Evolutionary conservation across 2,329 filamentous ascomycete genomes (phyloP).

Genomic region (Colletotrichum chlorophyti): DNA sequence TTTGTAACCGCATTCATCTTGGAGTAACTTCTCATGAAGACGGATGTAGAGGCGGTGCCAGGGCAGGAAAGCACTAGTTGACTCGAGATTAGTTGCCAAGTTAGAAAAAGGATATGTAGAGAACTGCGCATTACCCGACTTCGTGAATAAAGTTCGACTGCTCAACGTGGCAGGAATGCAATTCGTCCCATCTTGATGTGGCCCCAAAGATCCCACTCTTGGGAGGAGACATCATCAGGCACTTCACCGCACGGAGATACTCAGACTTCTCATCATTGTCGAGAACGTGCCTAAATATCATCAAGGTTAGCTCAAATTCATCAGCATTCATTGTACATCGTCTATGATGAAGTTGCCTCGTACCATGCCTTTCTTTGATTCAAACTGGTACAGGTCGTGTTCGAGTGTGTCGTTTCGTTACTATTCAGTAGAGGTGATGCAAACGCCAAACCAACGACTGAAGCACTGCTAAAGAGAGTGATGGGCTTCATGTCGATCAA

Average conservation of each 20-base stretch:
- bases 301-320: too few relatives aligned
- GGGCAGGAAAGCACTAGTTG: slow-evolving; percentile 37
- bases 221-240: slow-evolving; percentile 15
- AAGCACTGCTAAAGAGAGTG: slow-evolving; percentile 12
- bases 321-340: too few relatives aligned
- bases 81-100: too few relatives aligned
- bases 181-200: slow-evolving; percentile 13
- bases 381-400: slow-evolving; percentile 11
- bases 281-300: slow-evolving; percentile 6
- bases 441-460: not conserved
- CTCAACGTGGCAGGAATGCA: slow-evolving; percentile 15
- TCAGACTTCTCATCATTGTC: slow-evolving; percentile 9
- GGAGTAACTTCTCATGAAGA: slow-evolving; percentile 39
- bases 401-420: slow-evolving; percentile 4
- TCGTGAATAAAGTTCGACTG: slow-evolving; percentile 25
- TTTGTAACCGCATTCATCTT: slow-evolving; percentile 39
- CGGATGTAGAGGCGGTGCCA: slow-evolving; percentile 42
- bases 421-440: not conserved
- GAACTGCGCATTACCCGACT: not conserved
- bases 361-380: slow-evolving; percentile 16
- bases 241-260: slow-evolving; percentile 18
- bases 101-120: not conserved
- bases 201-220: slow-evolving; percentile 14
- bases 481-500: slow-evolving; percentile 8
- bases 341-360: not conserved